phyloP scores from a whole-genome alignment of 228 moss, liverwort and hornwort genomes.

The Sphagnum magellanicum region DNA sequence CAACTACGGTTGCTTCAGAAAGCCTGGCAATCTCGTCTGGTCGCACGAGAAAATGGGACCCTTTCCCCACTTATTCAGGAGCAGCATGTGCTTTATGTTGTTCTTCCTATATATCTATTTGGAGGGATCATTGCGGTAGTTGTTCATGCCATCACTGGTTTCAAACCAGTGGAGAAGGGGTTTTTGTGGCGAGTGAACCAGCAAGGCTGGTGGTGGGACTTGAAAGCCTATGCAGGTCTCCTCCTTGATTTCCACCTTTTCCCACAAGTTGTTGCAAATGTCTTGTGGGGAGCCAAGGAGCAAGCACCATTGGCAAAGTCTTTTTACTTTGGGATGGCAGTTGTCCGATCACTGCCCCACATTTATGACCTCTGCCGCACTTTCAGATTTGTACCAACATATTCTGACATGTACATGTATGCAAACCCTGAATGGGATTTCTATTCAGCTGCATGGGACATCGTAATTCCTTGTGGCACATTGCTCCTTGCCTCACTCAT shows the following conservation, averaged over 20 bases:
- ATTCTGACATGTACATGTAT: constrained; percentile 26
- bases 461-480: constrained; percentile 32
- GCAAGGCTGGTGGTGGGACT: constrained; percentile 41
- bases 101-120: constrained; percentile 29
- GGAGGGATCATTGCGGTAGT: constrained; percentile 29
- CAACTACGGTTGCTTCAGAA: constrained; percentile 45
- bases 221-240: constrained; percentile 45
- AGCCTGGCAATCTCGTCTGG: constrained; percentile 34
- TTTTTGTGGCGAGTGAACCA: constrained; percentile 24
- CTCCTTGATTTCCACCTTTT: constrained; percentile 55
- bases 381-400: constrained; percentile 35
- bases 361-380: constrained; percentile 44
- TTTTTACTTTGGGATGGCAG: constrained; percentile 54
- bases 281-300: constrained; percentile 46
- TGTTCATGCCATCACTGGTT: constrained; percentile 25
- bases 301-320: constrained; percentile 38
- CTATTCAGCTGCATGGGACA: constrained; percentile 41
- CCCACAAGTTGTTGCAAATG: constrained; percentile 47
- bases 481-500: constrained; percentile 30
- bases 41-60: constrained; percentile 12
- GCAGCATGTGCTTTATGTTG: constrained; percentile 30
- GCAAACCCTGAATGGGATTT: constrained; percentile 58
- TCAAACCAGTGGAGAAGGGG: constrained; percentile 20
- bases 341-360: constrained; percentile 49
- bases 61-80: constrained; percentile 26